These are phyloP conservation scores for Galerina sulciceps DNA, from an alignment of 768 basidiomycete genomes.

Conservation along the genomic window DNA sequence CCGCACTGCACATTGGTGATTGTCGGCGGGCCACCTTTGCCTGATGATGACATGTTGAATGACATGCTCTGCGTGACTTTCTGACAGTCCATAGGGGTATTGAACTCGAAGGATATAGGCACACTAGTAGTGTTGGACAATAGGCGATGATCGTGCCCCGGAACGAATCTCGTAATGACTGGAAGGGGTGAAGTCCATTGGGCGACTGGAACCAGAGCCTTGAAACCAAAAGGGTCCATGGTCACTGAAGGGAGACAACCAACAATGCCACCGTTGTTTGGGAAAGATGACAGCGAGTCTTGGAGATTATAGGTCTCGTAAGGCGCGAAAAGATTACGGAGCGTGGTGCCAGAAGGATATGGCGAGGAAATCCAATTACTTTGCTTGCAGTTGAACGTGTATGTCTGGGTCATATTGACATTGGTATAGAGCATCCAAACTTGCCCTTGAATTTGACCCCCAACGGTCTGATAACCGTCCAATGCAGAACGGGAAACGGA, in stretches of 20 bases:
- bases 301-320: conserved; percentile 78
- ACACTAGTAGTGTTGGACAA: conserved; percentile 58
- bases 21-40: conserved; percentile 58
- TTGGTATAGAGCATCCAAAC: conserved; percentile 89
- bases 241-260: conserved; percentile 75
- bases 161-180: conserved; percentile 76
- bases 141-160: conserved; percentile 87
- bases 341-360: conserved; percentile 57
- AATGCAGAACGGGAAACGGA: conserved; percentile 75
- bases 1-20: conserved; percentile 55
- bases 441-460: conserved; percentile 63
- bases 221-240: conserved; percentile 80
- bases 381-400: conserved; percentile 61
- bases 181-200: conserved; percentile 78
- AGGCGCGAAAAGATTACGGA: conserved; percentile 82
- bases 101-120: conserved; percentile 81
- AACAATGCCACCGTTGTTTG: conserved; percentile 57
- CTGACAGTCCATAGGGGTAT: conserved; percentile 72
- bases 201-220: conserved; percentile 69
- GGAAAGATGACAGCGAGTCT: conserved; percentile 68
- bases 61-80: conserved; percentile 66
- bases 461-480: conserved; percentile 58
- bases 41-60: conserved; percentile 73
- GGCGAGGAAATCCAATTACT: conserved; percentile 81
- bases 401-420: conserved; percentile 75